These are phyloP conservation scores for Rhizopus microsporus DNA, from an alignment of 371 early-diverging fungal genomes.

Conservation along the genomic window DNA sequence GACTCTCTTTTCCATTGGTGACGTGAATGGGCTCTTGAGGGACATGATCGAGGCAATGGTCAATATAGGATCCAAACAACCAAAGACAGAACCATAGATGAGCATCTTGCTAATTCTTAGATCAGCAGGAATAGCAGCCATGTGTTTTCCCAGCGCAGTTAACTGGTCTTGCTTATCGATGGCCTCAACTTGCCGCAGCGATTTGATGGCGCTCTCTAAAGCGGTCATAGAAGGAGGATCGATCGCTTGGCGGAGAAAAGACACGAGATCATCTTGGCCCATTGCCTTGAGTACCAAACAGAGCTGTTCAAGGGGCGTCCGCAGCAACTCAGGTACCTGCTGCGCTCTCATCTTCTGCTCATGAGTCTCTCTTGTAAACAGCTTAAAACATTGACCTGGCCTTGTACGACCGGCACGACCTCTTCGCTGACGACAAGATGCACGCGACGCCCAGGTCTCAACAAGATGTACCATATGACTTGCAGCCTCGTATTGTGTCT, in stretches of 20 bases:
- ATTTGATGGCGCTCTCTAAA: constrained; percentile 59
- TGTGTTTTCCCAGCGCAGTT: constrained; percentile 87
- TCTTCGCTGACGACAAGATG: constrained; percentile 87
- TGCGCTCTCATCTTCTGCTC: constrained; percentile 58
- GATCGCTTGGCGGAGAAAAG: constrained; percentile 65
- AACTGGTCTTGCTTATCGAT: constrained; percentile 53
- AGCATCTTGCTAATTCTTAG: constrained; percentile 88
- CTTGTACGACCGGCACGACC: constrained; percentile 94
- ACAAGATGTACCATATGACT: constrained; percentile 60
- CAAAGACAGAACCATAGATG: constrained; percentile 77
- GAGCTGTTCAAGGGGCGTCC: constrained; percentile 80
- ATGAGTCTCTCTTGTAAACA: constrained; percentile 60
- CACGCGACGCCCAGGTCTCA: constrained; percentile 64
- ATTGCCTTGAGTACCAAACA: constrained; percentile 82
- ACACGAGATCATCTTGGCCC: constrained; percentile 59
- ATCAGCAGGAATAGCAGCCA: constrained; percentile 91
- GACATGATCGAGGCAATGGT: constrained; percentile 84
- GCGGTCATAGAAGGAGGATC: constrained; percentile 76
- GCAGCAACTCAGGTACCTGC: constrained; percentile 76
- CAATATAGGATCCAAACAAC: constrained; percentile 78
- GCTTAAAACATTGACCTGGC: constrained; percentile 78
- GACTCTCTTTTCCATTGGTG: constrained; percentile 65
- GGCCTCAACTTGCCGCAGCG: constrained; percentile 62
- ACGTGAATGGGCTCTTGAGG: constrained; percentile 68
- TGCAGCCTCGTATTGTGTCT: constrained; percentile 64